A percentile compares a stretch with the other conserved stretches of the same genome.
phyloP scores from a whole-genome alignment of 805 yeast species.

The Metschnikowia rubicola region DNA sequence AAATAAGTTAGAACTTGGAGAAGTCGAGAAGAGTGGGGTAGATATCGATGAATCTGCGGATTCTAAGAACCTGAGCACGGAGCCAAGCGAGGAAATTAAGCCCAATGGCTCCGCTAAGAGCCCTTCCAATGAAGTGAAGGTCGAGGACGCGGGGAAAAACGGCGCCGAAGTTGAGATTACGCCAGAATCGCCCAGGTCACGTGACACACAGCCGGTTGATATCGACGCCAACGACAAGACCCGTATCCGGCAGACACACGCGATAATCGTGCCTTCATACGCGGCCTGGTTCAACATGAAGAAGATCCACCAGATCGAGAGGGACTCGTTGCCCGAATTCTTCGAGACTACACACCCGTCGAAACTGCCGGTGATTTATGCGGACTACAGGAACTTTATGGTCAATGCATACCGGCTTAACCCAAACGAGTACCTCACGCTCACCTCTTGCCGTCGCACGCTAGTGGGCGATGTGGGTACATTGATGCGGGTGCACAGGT shows the following conservation, averaged over 20 bases:
- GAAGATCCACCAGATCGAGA: constrained; percentile 72
- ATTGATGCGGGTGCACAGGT: constrained; percentile 76
- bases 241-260: constrained; percentile 64
- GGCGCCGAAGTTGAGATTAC: background rate
- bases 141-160: background rate
- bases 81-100: background rate
- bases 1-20: no score
- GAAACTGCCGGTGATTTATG: constrained; percentile 79
- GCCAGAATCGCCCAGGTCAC: no score
- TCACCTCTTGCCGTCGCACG: constrained; percentile 88
- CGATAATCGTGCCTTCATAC: constrained; percentile 83
- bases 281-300: constrained; percentile 80
- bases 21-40: no score
- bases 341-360: constrained; percentile 68
- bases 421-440: constrained; percentile 84
- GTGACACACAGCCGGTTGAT: constrained; percentile 7
- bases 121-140: background rate
- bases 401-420: constrained; percentile 82
- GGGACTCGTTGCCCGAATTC: constrained; percentile 82
- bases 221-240: constrained; percentile 16
- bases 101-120: background rate
- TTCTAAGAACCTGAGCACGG: background rate
- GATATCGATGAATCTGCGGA: background rate
- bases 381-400: constrained; percentile 83
- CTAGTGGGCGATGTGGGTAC: constrained; percentile 91